Evolutionary conservation across 176 grass and related monocot species (phyloP).

Genomic region (Rhipidocladum racemiflorum): DNA sequence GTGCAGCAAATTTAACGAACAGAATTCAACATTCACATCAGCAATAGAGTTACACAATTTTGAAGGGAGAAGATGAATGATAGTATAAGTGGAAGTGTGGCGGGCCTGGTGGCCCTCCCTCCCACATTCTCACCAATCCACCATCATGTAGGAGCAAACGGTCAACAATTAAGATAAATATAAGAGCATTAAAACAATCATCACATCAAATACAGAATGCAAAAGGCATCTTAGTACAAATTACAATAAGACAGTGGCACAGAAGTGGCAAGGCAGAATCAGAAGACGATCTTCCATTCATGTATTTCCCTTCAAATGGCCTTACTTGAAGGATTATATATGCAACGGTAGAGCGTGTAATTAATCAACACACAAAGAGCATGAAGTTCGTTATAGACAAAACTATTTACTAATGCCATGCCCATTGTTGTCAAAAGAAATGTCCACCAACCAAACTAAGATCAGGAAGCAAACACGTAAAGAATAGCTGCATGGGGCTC

Average conservation of each 20-base stretch:
- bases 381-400: background rate
- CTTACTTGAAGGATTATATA: background rate
- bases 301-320: background rate
- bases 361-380: background rate
- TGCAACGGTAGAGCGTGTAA: background rate
- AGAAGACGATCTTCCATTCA: background rate
- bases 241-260: background rate
- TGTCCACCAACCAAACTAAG: background rate
- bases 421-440: background rate
- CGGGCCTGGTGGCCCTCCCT: background rate
- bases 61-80: background rate
- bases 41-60: background rate
- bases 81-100: background rate
- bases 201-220: background rate
- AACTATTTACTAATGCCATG: background rate
- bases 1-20: background rate
- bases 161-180: background rate
- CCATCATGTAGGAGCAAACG: background rate
- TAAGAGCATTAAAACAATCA: background rate
- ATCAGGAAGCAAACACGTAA: constrained; percentile 1
- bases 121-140: background rate
- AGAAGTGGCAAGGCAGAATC: background rate
- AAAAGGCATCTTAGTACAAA: background rate
- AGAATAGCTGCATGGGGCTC: background rate
- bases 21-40: background rate